A percentile compares a stretch with the other conserved stretches of the same genome.
These are phyloP conservation scores for Calocybe indica DNA, from an alignment of 768 basidiomycete genomes.

Conservation along the genomic window DNA sequence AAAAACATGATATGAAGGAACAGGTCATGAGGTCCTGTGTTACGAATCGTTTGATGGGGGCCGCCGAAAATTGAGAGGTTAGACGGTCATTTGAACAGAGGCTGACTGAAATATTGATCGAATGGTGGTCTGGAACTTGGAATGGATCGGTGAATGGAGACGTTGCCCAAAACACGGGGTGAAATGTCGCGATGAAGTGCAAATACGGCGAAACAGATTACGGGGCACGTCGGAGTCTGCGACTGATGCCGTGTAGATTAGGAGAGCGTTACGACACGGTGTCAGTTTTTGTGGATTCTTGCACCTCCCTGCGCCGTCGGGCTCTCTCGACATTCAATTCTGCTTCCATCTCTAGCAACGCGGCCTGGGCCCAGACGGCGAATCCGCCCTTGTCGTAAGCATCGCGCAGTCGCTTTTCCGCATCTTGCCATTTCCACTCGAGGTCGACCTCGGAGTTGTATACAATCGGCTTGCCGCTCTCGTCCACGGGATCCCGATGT, in stretches of 20 bases:
- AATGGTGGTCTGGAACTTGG: no score
- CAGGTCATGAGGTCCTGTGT: no score
- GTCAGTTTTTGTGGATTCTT: background rate
- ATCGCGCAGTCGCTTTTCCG: slow-evolving; percentile 44
- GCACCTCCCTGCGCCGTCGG: slow-evolving; percentile 22
- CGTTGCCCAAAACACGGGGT: no score
- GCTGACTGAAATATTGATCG: no score
- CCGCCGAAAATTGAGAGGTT: no score
- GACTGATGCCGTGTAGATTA: background rate
- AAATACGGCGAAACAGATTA: background rate
- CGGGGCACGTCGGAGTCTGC: background rate
- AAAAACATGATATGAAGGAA: no score
- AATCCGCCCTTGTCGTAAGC: slow-evolving; percentile 61
- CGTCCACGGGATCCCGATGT: slow-evolving; percentile 34
- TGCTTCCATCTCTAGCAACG: slow-evolving; percentile 48
- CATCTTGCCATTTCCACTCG: slow-evolving; percentile 46
- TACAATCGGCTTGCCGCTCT: background rate
- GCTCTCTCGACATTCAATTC: slow-evolving; percentile 47
- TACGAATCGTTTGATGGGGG: no score
- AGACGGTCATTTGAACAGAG: no score
- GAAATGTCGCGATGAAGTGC: background rate
- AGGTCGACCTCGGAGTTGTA: slow-evolving; percentile 14
- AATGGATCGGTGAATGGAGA: no score
- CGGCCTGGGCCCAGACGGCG: slow-evolving; percentile 47
- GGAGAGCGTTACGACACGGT: background rate